These are phyloP conservation scores for Suhomyces wounanorum DNA, from an alignment of 1,139 yeast species.

Conservation along the genomic window DNA sequence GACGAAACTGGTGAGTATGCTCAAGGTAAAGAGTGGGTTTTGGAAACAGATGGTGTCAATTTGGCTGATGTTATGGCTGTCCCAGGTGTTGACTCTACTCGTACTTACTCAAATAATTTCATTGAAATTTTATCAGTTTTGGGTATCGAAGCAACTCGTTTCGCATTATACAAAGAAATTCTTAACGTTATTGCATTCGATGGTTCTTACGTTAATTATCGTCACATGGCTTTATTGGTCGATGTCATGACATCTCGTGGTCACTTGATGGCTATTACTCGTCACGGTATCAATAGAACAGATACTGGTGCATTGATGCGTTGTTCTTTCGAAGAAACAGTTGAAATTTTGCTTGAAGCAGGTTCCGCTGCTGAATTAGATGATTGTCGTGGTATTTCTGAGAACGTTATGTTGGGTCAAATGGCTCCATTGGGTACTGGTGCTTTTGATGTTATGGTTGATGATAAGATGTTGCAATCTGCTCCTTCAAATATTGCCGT, in stretches of 20 bases:
- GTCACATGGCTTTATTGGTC: slow-evolving; percentile 96
- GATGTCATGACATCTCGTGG: slow-evolving; percentile 99
- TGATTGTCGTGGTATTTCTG: slow-evolving; percentile 98
- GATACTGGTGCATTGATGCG: slow-evolving; percentile 99
- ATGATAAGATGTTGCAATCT: slow-evolving; percentile 79
- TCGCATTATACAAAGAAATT: slow-evolving; percentile 90
- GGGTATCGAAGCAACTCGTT: slow-evolving; percentile 98
- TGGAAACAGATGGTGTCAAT: slow-evolving; percentile 98
- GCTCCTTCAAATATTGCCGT: slow-evolving; percentile 59
- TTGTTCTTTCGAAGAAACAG: slow-evolving; percentile 99
- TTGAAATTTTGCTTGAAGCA: slow-evolving; percentile 94
- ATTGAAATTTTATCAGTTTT: slow-evolving; percentile 92
- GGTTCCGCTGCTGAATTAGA: slow-evolving; percentile 98
- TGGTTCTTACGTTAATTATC: slow-evolving; percentile 98
- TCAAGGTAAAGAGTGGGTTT: slow-evolving; percentile 94
- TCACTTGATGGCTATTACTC: slow-evolving; percentile 96
- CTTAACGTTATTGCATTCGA: slow-evolving; percentile 97
- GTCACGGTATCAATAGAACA: slow-evolving; percentile 98
- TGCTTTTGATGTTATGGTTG: slow-evolving; percentile 93
- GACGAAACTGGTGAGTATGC: slow-evolving; percentile 84
- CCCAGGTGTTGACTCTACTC: slow-evolving; percentile 87
- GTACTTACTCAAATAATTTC: slow-evolving; percentile 94
- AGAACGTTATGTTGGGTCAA: slow-evolving; percentile 96
- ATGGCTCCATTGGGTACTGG: slow-evolving; percentile 99
- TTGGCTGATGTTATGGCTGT: slow-evolving; percentile 93